Evolutionary conservation across 768 basidiomycete genomes (phyloP), one percentile per base, ranked within the genome.

Genomic region (Russula vinacea): DNA sequence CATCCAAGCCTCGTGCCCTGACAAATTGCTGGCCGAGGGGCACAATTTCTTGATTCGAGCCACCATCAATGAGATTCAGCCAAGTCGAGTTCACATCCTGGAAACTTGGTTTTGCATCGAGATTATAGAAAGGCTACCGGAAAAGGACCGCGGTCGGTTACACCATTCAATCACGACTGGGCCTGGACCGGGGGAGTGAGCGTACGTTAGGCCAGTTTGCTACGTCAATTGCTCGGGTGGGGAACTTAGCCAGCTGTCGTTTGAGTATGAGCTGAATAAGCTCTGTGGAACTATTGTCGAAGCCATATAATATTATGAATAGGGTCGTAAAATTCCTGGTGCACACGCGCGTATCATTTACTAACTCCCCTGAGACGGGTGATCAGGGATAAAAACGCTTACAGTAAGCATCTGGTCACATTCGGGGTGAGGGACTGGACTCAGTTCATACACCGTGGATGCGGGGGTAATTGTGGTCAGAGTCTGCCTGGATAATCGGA

Each of bases 11-110:
- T 56, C 93, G 81, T 1, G 82, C 80, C 54, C 83, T 86, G 32
- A 91, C 84, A 59, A 94, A 80, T 32, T 92, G 75, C 1, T 88
- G 87, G 22, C 83, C 84, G 29, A 88, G 77, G 0, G 92, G 92
- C 7, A 90, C 71, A 69, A 88, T 86, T 69, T 90, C 87, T 11
- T 74, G 73, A 70, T 90, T 89, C 24, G 85, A 84, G n/a, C 84
- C 78, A 0, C 90, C 90, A 70, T 90, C 90, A 19, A 91, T 81
- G 24, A 92, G 80, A 53, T 85, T 78, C 11, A 92, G 74, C 77
- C 81, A 81, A 16, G 74, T 73, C 29, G 79, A 76, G 57, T 76
- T 74, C 0, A 84, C 73, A 68, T 89, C 86, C 52, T 81, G 74
- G 69, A 84, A 90, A 0, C 78, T 83, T 9, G 6, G 47, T 3